Evolutionary conservation across 345 rosid species (phyloP), one percentile per base, ranked within the genome.

Genomic region (Pistacia atlantica): DNA sequence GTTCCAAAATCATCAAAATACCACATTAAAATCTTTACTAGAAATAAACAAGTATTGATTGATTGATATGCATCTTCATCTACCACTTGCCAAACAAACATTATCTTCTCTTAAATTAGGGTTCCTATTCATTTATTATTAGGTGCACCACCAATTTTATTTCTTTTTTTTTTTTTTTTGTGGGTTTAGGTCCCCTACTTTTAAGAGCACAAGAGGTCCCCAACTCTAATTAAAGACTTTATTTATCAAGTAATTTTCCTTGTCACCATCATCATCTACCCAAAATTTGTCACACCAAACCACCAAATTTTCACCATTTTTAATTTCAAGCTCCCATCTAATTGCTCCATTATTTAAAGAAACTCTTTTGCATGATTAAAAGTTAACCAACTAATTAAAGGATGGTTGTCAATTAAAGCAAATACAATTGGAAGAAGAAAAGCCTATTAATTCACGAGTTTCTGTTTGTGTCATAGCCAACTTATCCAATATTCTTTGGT

Each of bases 161-260:
- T 31, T 31, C 2, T 31, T 31, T 20, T 9, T 13, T 54, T 5
- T 45, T 45, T 66, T 37, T 11, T 3, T 2, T 11, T 2, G 7
- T 25, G 6, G 4, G 8, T 45, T 38, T 11, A 48, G 76, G 67
- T 73, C 71, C 71, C 75, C 51, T 4, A 10, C 73, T 58, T 55
- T 45, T 11, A 38, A 38, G 67, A 56, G 68, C 52, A 73, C 18
- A 38, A 37, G 74, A 42, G 65, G 71, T 55, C 73, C 83, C 76
- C 67, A 54, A 2, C 48, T 67, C 45, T 51, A 42, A 42, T 42
- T 55, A 16, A 68, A 75, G 45, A 60, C 48, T 62, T 11, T 17
- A 70, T 60, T 11, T 17, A 70, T 60, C 80, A 25, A 68, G 67
- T 37, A 75, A 71, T 71, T 51, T 33, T 63, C 57, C 37, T 69